These are phyloP conservation scores for Selaginella moellendorffii DNA, from an alignment of 75 land plant genomes.

Conservation along the genomic window DNA sequence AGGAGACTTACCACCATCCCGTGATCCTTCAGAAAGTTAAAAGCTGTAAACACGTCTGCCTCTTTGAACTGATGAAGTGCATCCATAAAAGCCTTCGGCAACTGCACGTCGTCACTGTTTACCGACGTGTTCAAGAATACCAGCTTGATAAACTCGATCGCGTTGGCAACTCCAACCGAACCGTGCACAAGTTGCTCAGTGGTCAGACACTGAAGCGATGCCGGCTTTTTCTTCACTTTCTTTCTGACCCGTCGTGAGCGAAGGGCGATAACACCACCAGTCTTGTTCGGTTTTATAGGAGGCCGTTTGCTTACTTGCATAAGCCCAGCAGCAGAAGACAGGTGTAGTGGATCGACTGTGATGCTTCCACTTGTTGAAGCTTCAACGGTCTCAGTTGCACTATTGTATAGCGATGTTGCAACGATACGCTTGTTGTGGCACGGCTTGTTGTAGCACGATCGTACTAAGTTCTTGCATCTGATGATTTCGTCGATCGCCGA, in stretches of 20 bases:
- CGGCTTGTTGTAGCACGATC: constrained; percentile 23
- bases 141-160: constrained; percentile 86
- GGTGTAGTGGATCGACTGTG: constrained; percentile 5
- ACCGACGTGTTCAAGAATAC: constrained; percentile 52
- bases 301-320: neutral
- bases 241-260: neutral
- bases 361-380: neutral
- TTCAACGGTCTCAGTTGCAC: neutral
- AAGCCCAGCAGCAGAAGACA: constrained; percentile 12
- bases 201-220: constrained; percentile 16
- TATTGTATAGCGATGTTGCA: neutral
- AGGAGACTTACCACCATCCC: constrained; percentile 53
- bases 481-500: constrained; percentile 63
- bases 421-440: constrained; percentile 1
- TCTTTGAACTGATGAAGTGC: constrained; percentile 60
- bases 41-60: constrained; percentile 70
- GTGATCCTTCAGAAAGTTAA: constrained; percentile 59
- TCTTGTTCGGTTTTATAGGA: neutral
- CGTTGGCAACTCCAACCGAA: constrained; percentile 78
- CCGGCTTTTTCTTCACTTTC: constrained; percentile 12
- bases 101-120: constrained; percentile 23
- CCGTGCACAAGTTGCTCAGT: constrained; percentile 26
- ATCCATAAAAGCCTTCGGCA: constrained; percentile 43
- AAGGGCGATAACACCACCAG: neutral
- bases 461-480: constrained; percentile 31